Evolutionary conservation across 2,329 filamentous ascomycete genomes (phyloP), one percentile per base, ranked within the genome.

Genomic region (Orbilia brochopaga): DNA sequence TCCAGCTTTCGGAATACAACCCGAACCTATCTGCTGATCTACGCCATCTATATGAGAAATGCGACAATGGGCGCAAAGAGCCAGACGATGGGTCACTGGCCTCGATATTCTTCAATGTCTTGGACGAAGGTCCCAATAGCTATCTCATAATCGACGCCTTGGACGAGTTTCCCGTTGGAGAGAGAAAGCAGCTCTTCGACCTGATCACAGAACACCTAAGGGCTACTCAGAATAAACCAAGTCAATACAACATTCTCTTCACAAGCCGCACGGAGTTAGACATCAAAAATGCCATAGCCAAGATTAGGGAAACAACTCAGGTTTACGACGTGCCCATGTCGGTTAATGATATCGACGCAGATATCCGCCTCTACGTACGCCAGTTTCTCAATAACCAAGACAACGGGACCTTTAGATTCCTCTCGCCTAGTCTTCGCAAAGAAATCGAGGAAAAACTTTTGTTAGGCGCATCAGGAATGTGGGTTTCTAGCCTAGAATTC

Each of bases 381-480:
- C 44, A 51, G 23, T 19, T 23, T 58, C 75, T 13, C 53, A 76
- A 7, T 59, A 55, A 2, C 65, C 52, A 15, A 76, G 77, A 30
- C 65, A 66, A 42, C 56, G 67, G 44, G 27, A 51, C 46, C 11
- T 75, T 77, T 52, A 51, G 55, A 40, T 53, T 54, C 5, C 56
- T 77, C 1, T 75, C 74, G n/a, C 44, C 64, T 13, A 74, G 73
- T 1, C 74, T 76, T 27, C 65, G 73, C n/a, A 46, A n/a, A 6
- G 67, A 77, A 35, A 76, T 78, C 15, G 73, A 70, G 17, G 48
- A 58, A 19, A 75, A 67, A 24, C 73, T 77, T 19, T 60, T 64
- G 1, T 35, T 53, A 19, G 74, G 74, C 11, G 66, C 76, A 19
- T 40, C 76, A 32, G 77, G 76, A 19, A 77, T 76, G 76, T 77